Percentiles rank a stretch among this genome's conserved stretches.
phyloP scores from a whole-genome alignment of 331 rosid species.

The Phaseolus coccineus region DNA sequence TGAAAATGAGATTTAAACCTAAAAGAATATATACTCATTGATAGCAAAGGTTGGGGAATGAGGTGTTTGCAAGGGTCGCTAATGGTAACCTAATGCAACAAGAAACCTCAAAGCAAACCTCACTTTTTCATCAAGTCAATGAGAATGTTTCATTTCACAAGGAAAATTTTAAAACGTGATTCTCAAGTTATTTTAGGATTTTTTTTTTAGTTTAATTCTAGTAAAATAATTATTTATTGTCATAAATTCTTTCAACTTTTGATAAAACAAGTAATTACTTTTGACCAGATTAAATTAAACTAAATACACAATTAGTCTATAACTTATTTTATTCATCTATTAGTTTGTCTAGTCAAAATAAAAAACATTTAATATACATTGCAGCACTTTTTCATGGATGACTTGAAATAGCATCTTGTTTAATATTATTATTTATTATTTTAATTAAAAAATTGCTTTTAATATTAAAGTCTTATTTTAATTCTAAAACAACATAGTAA shows the following conservation, averaged over 20 bases:
- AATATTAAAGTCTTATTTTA: neutral
- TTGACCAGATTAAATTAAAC: no score
- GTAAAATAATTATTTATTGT: no score
- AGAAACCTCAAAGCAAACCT: constrained; percentile 29
- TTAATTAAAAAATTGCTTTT: neutral
- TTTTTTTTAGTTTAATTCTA: neutral
- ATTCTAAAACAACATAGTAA: neutral
- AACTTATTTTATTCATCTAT: no score
- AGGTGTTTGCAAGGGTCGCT: neutral
- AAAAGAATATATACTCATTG: neutral
- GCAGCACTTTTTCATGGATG: neutral
- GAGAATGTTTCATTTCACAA: constrained; percentile 1
- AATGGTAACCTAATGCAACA: constrained; percentile 11
- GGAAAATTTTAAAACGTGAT: neutral
- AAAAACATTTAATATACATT: no score
- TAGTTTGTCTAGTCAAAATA: no score
- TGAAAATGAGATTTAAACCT: neutral
- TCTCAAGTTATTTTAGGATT: neutral
- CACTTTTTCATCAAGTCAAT: constrained; percentile 23
- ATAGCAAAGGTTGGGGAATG: neutral
- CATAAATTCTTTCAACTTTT: no score
- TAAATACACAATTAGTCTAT: no score
- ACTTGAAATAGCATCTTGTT: no score
- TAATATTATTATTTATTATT: no score
- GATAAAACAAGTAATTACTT: no score